Evolutionary conservation across 768 basidiomycete genomes (phyloP).

Genomic region (Mycena rosella): DNA sequence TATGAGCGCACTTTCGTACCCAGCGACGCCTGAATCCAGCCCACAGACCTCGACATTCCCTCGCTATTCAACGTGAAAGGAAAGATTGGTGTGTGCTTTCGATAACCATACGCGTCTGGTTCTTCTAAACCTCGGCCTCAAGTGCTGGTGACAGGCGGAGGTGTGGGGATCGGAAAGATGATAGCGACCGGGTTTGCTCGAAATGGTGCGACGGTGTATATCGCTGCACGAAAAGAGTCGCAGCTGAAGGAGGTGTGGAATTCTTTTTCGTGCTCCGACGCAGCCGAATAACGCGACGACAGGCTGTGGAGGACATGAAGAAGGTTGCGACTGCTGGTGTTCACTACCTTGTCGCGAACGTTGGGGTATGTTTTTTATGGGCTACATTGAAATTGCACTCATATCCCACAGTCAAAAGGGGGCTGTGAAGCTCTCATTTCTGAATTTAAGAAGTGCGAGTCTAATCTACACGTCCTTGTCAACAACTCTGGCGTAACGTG

Average conservation of each 20-base stretch:
- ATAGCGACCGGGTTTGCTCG: constrained; percentile 86
- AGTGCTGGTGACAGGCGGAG: constrained; percentile 88
- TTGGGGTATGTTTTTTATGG: constrained; percentile 55
- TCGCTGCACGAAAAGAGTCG: constrained; percentile 82
- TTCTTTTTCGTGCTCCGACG: background rate
- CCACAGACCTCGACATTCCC: constrained; percentile 42
- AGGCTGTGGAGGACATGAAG: constrained; percentile 20
- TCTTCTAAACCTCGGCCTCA: background rate
- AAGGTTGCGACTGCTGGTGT: constrained; percentile 27
- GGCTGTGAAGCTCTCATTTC: constrained; percentile 53
- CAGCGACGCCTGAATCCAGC: background rate
- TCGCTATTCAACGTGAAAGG: constrained; percentile 76
- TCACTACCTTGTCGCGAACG: constrained; percentile 34
- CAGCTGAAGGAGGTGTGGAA: constrained; percentile 77
- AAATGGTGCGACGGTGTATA: constrained; percentile 92
- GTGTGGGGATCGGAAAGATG: constrained; percentile 87
- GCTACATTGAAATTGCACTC: constrained; percentile 56
- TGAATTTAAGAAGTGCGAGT: constrained; percentile 65
- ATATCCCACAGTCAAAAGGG: constrained; percentile 62
- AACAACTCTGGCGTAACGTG: constrained; percentile 77
- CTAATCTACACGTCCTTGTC: constrained; percentile 67
- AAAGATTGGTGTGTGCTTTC: constrained; percentile 67
- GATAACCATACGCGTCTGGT: background rate
- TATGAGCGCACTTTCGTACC: background rate
- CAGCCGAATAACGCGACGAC: background rate